phyloP scores from a whole-genome alignment of 495 filamentous ascomycete species.

The Cairneyella variabilis region DNA sequence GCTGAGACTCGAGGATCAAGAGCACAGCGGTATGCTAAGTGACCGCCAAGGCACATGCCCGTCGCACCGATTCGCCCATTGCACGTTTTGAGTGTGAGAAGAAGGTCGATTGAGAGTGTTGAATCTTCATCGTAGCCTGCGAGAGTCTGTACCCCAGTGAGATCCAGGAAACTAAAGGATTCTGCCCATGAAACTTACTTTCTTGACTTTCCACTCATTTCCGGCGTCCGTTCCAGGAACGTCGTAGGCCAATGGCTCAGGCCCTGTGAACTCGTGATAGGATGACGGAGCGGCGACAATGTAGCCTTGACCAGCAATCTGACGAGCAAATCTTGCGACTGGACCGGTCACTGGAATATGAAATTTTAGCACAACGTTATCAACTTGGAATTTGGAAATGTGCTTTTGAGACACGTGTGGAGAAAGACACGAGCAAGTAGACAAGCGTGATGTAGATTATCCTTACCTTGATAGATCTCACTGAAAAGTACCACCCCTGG shows the following conservation, averaged over 20 bases:
- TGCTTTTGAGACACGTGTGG: background rate
- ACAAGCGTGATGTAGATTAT: background rate
- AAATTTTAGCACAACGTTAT: background rate
- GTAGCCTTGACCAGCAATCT: conserved; percentile 91
- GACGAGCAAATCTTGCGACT: conserved; percentile 83
- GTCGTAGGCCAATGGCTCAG: conserved; percentile 82
- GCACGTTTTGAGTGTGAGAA: conserved; percentile 74
- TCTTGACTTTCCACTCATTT: conserved; percentile 80
- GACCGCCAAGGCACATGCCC: conserved; percentile 95
- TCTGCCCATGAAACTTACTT: too few species aligned
- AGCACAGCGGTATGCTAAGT: conserved; percentile 80
- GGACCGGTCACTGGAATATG: conserved; percentile 74
- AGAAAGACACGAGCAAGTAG: background rate
- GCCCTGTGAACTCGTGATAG: conserved; percentile 90
- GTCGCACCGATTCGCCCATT: conserved; percentile 82
- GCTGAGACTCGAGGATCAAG: conserved; percentile 73
- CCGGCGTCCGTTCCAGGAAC: conserved; percentile 83
- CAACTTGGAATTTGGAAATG: background rate
- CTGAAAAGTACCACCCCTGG: conserved; percentile 89
- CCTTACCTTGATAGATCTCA: conserved; percentile 90
- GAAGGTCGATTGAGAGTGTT: conserved; percentile 63
- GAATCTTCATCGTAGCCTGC: conserved; percentile 89
- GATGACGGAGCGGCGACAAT: conserved; percentile 87
- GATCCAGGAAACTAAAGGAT: too few species aligned
- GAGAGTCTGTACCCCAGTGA: conserved; percentile 55